Conservation (phyloP, 2,329 filamentous ascomycete species). For the Aureobasidium sp. region DNA sequence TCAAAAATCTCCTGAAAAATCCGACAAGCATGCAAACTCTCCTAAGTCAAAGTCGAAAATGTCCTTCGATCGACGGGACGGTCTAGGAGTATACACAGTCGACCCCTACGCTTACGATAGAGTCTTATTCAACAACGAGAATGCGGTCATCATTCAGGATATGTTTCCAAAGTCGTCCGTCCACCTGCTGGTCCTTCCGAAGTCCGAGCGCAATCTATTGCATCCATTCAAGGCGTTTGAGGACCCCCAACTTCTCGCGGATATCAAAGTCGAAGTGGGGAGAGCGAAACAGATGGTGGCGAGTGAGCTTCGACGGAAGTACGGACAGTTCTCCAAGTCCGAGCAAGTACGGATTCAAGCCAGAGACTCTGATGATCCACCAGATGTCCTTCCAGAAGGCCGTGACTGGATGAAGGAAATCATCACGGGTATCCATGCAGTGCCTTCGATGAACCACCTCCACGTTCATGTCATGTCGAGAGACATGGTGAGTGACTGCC, state of each 20-base stretch:
- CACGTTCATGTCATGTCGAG: slow-evolving; percentile 81
- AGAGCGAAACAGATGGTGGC: slow-evolving; percentile 60
- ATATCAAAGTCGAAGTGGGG: slow-evolving; percentile 52
- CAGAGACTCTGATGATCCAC: slow-evolving; percentile 40
- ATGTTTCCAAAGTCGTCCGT: slow-evolving; percentile 76
- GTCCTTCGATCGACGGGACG: slow-evolving; percentile 45
- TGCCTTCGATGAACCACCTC: slow-evolving; percentile 84
- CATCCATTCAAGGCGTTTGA: slow-evolving; percentile 75
- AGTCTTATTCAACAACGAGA: slow-evolving; percentile 56
- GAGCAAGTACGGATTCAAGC: slow-evolving; percentile 59
- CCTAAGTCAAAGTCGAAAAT: slow-evolving; percentile 7
- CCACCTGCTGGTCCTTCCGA: slow-evolving; percentile 82
- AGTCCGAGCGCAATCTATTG: slow-evolving; percentile 52
- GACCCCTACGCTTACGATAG: slow-evolving; percentile 52
- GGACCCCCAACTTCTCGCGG: slow-evolving; percentile 58
- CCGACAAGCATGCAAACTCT: slow-evolving; percentile 17
- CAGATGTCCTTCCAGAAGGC: slow-evolving; percentile 52
- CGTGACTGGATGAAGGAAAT: slow-evolving; percentile 73
- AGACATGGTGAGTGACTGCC: slow-evolving; percentile 63
- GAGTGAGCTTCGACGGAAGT: slow-evolving; percentile 62
- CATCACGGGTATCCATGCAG: slow-evolving; percentile 71
- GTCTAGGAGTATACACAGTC: slow-evolving; percentile 57
- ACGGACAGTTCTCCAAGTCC: slow-evolving; percentile 53
- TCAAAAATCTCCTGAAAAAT: slow-evolving; percentile 12
- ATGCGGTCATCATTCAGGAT: slow-evolving; percentile 73